These are phyloP conservation scores for Dactylorhiza incarnata DNA, from an alignment of 106 monocot species.

Conservation along the genomic window DNA sequence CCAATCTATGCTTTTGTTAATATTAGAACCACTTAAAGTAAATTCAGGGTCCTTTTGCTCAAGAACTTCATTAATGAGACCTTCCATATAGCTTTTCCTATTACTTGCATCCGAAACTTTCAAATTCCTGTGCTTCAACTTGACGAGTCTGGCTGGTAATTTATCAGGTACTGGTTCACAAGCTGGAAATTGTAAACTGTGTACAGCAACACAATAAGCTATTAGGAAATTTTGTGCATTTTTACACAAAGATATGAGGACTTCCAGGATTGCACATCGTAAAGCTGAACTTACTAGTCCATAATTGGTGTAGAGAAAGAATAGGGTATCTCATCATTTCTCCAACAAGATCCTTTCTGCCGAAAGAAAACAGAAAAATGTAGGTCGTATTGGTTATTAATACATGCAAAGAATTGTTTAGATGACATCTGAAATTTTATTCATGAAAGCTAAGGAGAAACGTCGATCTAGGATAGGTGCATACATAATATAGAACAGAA, in stretches of 20 bases:
- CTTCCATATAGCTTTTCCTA: slow-evolving; percentile 37
- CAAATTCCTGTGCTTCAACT: slow-evolving; percentile 46
- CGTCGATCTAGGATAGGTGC: background rate
- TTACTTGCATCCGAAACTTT: slow-evolving; percentile 17
- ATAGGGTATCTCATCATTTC: slow-evolving; percentile 52
- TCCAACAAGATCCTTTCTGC: slow-evolving; percentile 57
- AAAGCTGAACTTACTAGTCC: slow-evolving; percentile 34
- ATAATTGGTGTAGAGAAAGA: slow-evolving; percentile 33
- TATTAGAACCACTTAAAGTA: slow-evolving; percentile 16
- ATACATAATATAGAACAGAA: background rate
- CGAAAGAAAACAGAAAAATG: slow-evolving; percentile 19
- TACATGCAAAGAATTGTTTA: background rate
- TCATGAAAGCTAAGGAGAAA: background rate
- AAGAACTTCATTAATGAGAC: slow-evolving; percentile 43
- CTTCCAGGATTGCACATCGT: background rate
- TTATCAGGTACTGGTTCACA: slow-evolving; percentile 39
- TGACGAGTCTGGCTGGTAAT: slow-evolving; percentile 33
- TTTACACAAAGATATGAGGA: background rate
- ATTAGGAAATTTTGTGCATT: background rate
- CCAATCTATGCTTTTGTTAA: slow-evolving; percentile 26
- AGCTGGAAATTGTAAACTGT: slow-evolving; percentile 27
- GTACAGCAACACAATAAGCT: slow-evolving; percentile 1
- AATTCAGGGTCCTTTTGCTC: slow-evolving; percentile 28
- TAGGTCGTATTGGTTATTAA: background rate
- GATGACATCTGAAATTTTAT: background rate